Evolutionary conservation across 805 yeast genomes (phyloP).

Genomic region (Ogataea nakhonphanomensis): DNA sequence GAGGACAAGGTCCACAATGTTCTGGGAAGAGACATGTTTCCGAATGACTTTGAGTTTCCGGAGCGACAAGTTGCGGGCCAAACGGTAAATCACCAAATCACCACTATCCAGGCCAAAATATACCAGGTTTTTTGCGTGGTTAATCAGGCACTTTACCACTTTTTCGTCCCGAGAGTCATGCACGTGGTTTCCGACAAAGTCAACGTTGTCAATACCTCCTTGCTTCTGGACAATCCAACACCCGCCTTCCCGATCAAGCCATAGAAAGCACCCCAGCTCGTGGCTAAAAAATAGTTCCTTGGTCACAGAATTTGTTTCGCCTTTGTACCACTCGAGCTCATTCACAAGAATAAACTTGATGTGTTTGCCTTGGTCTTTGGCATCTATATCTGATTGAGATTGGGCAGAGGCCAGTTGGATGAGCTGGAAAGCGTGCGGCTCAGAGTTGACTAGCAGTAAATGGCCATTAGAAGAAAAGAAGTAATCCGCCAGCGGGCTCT

Average conservation of each 20-base stretch:
- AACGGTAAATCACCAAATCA: conserved; percentile 34
- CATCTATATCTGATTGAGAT: conserved; percentile 16
- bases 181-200: conserved; percentile 25
- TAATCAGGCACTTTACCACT: conserved; percentile 33
- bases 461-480: conserved; percentile 25
- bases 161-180: conserved; percentile 16
- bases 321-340: conserved; percentile 33
- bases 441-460: conserved; percentile 28
- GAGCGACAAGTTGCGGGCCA: conserved; percentile 33
- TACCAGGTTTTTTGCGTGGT: conserved; percentile 38
- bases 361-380: conserved; percentile 23
- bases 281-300: conserved; percentile 20
- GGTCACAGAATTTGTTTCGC: conserved; percentile 11
- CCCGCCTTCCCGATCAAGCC: conserved; percentile 31
- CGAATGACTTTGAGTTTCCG: conserved; percentile 30
- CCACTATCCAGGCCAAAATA: conserved; percentile 40
- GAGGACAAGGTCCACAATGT: conserved; percentile 28
- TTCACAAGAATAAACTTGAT: conserved; percentile 30
- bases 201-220: conserved; percentile 12
- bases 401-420: conserved; percentile 23
- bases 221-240: conserved; percentile 27
- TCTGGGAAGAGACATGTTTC: conserved; percentile 35
- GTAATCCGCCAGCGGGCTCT: conserved; percentile 31
- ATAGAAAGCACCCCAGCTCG: conserved; percentile 28
- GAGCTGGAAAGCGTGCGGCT: conserved; percentile 35